These are phyloP conservation scores for Macrocybe gigantea DNA, from an alignment of 768 basidiomycete genomes.

Conservation along the genomic window DNA sequence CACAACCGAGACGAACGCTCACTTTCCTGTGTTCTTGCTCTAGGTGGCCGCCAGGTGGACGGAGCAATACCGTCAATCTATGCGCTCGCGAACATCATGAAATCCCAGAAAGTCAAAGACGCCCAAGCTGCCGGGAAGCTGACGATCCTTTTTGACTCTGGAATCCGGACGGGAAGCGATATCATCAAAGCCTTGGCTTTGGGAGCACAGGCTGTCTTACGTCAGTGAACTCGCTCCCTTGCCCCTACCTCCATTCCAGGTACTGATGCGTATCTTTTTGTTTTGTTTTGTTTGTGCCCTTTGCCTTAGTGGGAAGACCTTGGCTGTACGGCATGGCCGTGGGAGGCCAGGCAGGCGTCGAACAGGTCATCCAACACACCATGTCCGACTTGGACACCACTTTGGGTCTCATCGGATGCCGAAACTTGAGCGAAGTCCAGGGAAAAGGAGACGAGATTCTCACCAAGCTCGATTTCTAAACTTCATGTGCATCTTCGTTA, in stretches of 20 bases:
- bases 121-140: constrained; percentile 58
- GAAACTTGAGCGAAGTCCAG: constrained; percentile 52
- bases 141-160: constrained; percentile 73
- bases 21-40: background rate
- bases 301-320: constrained; percentile 57
- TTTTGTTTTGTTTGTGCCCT: too few species aligned
- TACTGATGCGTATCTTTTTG: background rate
- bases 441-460: constrained; percentile 51
- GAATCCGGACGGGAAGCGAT: constrained; percentile 79
- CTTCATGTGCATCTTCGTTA: background rate
- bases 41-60: constrained; percentile 73
- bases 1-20: background rate
- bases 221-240: constrained; percentile 33
- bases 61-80: constrained; percentile 71
- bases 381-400: constrained; percentile 65
- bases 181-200: constrained; percentile 82
- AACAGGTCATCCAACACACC: constrained; percentile 63
- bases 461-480: constrained; percentile 31
- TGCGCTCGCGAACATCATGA: constrained; percentile 64
- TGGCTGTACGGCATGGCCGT: constrained; percentile 69
- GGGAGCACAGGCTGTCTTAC: constrained; percentile 76
- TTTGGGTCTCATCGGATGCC: constrained; percentile 58
- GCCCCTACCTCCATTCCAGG: background rate
- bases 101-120: constrained; percentile 48
- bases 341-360: constrained; percentile 68